A percentile compares a stretch with the other conserved stretches of the same genome.
Evolutionary conservation across 1,284 basidiomycete species (phyloP).

Genomic region (Microbotryum lychnidis-dioicae): DNA sequence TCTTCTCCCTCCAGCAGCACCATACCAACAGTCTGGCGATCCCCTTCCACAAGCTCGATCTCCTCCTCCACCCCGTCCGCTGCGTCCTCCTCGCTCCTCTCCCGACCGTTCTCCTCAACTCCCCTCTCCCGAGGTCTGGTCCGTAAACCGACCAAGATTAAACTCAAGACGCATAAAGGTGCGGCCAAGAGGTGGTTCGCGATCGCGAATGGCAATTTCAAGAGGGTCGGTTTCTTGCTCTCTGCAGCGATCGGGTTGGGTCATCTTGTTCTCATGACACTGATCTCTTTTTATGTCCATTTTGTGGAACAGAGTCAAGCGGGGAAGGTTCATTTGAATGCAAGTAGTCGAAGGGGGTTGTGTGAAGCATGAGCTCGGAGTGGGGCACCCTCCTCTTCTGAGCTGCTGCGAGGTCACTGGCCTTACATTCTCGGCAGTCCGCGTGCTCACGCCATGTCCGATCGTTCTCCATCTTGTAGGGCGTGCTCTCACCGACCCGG

Average conservation of each 20-base stretch:
- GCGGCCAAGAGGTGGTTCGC: constrained; percentile 30
- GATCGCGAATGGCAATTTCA: constrained; percentile 28
- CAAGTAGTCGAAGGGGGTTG: background rate
- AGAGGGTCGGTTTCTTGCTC: constrained; percentile 17
- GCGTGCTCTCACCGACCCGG: no score
- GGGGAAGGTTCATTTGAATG: constrained; percentile 9
- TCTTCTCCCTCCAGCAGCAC: no score
- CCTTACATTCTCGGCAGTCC: no score
- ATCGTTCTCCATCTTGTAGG: no score
- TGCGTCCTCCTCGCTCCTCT: background rate
- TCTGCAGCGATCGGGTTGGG: background rate
- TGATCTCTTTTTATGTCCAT: background rate
- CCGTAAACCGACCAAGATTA: constrained; percentile 30
- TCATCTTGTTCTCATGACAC: background rate
- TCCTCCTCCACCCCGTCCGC: background rate
- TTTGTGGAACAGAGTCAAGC: background rate
- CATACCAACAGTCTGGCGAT: no score
- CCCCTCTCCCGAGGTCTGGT: background rate
- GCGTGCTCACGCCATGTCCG: no score
- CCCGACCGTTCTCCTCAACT: constrained; percentile 5
- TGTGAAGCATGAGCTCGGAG: no score
- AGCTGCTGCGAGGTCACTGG: no score
- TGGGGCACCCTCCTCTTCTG: no score
- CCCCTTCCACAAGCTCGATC: no score
- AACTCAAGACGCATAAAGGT: constrained; percentile 33